phyloP scores from a whole-genome alignment of 2,329 filamentous ascomycete genomes.

The Nothophaeocryptopus gaeumannii region DNA sequence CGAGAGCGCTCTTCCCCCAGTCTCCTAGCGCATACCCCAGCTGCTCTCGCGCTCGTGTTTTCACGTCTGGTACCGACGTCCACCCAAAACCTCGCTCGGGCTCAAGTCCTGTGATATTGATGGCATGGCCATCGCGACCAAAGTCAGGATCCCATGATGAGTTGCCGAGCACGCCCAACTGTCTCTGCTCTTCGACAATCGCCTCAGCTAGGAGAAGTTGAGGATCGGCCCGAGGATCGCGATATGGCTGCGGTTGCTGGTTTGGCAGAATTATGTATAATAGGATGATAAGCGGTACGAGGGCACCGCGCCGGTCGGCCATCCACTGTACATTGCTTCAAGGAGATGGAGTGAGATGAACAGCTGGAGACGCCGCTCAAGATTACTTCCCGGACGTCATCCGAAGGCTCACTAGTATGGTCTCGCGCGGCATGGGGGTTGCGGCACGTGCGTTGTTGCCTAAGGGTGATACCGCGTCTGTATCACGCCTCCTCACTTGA shows the following conservation, averaged over 20 bases:
- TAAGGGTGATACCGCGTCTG: too few relatives aligned
- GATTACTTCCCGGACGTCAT: too few relatives aligned
- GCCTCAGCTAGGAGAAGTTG: slow-evolving; percentile 41
- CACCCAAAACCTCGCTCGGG: slow-evolving; percentile 73
- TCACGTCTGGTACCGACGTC: slow-evolving; percentile 67
- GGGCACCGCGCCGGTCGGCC: slow-evolving; percentile 44
- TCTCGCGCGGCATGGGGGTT: too few relatives aligned
- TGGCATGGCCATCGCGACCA: slow-evolving; percentile 42
- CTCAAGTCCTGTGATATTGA: slow-evolving; percentile 69
- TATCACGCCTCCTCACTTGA: too few relatives aligned
- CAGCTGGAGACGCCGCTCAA: not conserved
- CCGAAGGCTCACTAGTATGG: too few relatives aligned
- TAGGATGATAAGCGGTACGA: slow-evolving; percentile 50
- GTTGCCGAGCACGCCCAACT: slow-evolving; percentile 50
- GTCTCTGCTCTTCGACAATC: slow-evolving; percentile 50
- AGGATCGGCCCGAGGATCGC: slow-evolving; percentile 18
- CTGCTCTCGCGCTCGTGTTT: slow-evolving; percentile 61
- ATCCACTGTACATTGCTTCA: slow-evolving; percentile 27
- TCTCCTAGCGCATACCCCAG: slow-evolving; percentile 42
- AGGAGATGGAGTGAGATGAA: slow-evolving; percentile 1
- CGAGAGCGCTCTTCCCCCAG: slow-evolving; percentile 27
- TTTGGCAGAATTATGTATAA: too few relatives aligned
- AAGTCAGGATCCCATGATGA: slow-evolving; percentile 52
- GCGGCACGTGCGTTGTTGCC: too few relatives aligned
- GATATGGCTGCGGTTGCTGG: slow-evolving; percentile 36